Evolutionary conservation across 345 rosid genomes (phyloP), one percentile per base, ranked within the genome.

Genomic region (Hypericum androsaemum): DNA sequence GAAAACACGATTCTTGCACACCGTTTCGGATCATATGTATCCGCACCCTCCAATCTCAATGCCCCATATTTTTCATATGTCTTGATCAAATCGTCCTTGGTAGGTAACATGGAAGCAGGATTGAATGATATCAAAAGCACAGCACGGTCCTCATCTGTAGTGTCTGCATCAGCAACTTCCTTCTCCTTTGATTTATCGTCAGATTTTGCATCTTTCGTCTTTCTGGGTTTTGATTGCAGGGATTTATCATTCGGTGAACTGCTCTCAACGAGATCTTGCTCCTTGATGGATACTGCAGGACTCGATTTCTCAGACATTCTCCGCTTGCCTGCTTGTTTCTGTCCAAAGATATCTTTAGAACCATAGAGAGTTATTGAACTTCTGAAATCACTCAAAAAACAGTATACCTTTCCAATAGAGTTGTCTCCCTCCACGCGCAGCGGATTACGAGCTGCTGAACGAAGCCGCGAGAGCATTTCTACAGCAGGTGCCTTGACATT

Each of bases 81-180:
- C 37, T 57, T 54, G 41, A 81, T 56, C 2, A 85, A 77, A 9
- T 78, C 89, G 32, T 73, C 74, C 66, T 81, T 86, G 2, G 80
- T 41, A 38, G 95, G 95, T 64, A 89, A 60, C 48, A 65, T 39
- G 12, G 82, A 72, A 57, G 81, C 83, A 1, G 88, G 84, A 53
- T 74, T 79, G 65, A 89, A 86, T 12, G 80, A 60, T 56, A 74
- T 77, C 42, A 59, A 59, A 37, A 83, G 80, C 44, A 76, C 65
- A 55, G 77, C 74, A 22, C 32, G 32, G 32, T 22, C 32, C 4
- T 22, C 32, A 46, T 71, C 62, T 10, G 58, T 41, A 63, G 62
- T 52, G 51, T 61, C 57, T 56, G 14, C 68, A 44, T 48, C 64
- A 7, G 70, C 32, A 22, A 22, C 16, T 50, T 67, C 61, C 52